Percentiles rank a stretch among this genome's conserved stretches.
Evolutionary conservation across 805 yeast genomes (phyloP).

Genomic region (Yamadazyma phyllophila): DNA sequence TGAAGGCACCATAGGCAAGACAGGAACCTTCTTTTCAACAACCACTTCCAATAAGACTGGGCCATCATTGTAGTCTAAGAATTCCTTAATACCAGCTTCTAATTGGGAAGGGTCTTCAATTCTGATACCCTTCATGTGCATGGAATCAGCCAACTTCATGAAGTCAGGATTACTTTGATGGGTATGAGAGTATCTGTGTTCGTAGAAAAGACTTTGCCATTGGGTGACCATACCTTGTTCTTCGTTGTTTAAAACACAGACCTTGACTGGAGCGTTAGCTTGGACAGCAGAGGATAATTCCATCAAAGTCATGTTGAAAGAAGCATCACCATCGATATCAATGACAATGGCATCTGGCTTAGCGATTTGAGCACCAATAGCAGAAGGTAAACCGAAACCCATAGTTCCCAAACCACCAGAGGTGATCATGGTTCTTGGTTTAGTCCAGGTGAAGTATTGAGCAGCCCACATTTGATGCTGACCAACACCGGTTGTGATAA

Average conservation of each 20-base stretch:
- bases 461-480: constrained; percentile 99
- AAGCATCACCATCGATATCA: constrained; percentile 98
- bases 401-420: constrained; percentile 98
- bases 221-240: constrained; percentile 99
- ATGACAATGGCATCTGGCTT: constrained; percentile 92
- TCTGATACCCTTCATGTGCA: constrained; percentile 86
- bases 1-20: constrained; percentile 96
- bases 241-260: constrained; percentile 88
- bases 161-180: constrained; percentile 95
- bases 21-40: constrained; percentile 92
- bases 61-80: constrained; percentile 68
- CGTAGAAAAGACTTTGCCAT: constrained; percentile 97
- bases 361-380: constrained; percentile 97
- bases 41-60: constrained; percentile 89
- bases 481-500: constrained; percentile 97
- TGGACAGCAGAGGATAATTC: constrained; percentile 95
- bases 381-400: constrained; percentile 98
- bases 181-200: constrained; percentile 96
- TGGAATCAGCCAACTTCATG: constrained; percentile 87
- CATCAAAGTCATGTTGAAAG: constrained; percentile 96
- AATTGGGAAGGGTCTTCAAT: constrained; percentile 65
- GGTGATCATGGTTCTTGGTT: constrained; percentile 92
- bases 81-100: constrained; percentile 49
- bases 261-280: constrained; percentile 86
- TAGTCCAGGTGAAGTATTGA: constrained; percentile 91